phyloP scores from a whole-genome alignment of 495 filamentous ascomycete species.

The Annulohypoxylon nitens region DNA sequence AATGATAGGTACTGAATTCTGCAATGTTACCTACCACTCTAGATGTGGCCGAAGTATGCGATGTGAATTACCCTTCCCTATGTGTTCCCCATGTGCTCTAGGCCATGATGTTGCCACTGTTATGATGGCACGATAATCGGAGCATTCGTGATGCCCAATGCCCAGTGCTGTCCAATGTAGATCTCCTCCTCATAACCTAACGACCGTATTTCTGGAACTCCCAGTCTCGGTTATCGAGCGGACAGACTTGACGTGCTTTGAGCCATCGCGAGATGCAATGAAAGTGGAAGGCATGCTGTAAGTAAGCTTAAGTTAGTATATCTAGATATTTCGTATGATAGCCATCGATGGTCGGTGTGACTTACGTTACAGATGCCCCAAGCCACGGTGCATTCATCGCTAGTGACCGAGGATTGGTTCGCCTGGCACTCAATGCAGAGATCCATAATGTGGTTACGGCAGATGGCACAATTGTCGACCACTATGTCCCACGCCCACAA shows the following conservation, averaged over 20 bases:
- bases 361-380: slow-evolving; percentile 99
- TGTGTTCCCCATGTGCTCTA: not conserved
- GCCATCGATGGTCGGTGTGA: slow-evolving; percentile 21
- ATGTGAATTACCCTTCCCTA: not conserved
- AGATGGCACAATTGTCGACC: slow-evolving; percentile 99
- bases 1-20: slow-evolving; percentile 39
- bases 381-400: slow-evolving; percentile 97
- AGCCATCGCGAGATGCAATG: slow-evolving; percentile 99
- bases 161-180: not conserved
- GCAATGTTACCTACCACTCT: slow-evolving; percentile 8
- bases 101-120: slow-evolving; percentile 3
- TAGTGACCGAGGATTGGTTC: slow-evolving; percentile 98
- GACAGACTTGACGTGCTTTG: slow-evolving; percentile 99
- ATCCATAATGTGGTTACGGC: slow-evolving; percentile 99
- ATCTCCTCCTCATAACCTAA: slow-evolving; percentile 46
- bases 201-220: slow-evolving; percentile 99
- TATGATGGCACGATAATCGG: not conserved
- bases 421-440: slow-evolving; percentile 99
- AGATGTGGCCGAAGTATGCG: slow-evolving; percentile 11
- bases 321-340: slow-evolving; percentile 7
- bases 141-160: not conserved
- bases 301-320: slow-evolving; percentile 41
- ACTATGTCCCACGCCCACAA: slow-evolving; percentile 99
- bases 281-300: slow-evolving; percentile 98
- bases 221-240: slow-evolving; percentile 98